Evolutionary conservation across 495 filamentous ascomycete genomes (phyloP), one percentile per base, ranked within the genome.

Genomic region (Penicillium angulare): DNA sequence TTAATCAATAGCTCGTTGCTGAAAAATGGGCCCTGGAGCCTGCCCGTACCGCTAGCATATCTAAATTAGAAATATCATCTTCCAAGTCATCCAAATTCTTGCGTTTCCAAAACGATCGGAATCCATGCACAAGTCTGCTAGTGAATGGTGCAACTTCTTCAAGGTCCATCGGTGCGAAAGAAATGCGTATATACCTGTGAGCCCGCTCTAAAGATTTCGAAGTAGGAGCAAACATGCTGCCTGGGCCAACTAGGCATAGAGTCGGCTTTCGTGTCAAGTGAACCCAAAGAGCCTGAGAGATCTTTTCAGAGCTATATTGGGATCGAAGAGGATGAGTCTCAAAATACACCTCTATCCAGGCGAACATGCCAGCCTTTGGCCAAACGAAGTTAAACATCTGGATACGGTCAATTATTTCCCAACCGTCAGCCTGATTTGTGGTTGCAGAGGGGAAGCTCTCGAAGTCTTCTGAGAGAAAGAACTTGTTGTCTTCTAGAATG

Each of bases 321-420:
- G 73, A 69, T 31, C 67, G 80, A 17, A 95, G 73, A 7, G 91
- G 90, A 56, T 97, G 92, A 0, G 68, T 71, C 10, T 85, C 76
- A 49, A 92, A 81, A 36, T 79, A 65, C 18, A 93, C 56, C 16
- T 80, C 73, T 0, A 96, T 55, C 92, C 92, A 97, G 18, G 93
- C 66, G 64, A 96, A 96, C 92, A 96, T 96, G 54, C 92, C 92
- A 13, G 84, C 92, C n/a, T 84, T 79, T 1, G 92, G 92, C 77
- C 84, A 86, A 39, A 74, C 60, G 61, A 93, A 96, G 39, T 82
- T 74, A 65, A 81, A 89, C 57, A 96, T 82, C 27, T 75, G 71
- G 0, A 78, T 80, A 58, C 86, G 88, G 35, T 83, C 79, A 8
- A 96, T 74, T 36, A 89, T 76, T 35, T 74, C 72, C 71, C 81